phyloP scores from a whole-genome alignment of 495 filamentous ascomycete species.

The Parachaetomium inaequale region DNA sequence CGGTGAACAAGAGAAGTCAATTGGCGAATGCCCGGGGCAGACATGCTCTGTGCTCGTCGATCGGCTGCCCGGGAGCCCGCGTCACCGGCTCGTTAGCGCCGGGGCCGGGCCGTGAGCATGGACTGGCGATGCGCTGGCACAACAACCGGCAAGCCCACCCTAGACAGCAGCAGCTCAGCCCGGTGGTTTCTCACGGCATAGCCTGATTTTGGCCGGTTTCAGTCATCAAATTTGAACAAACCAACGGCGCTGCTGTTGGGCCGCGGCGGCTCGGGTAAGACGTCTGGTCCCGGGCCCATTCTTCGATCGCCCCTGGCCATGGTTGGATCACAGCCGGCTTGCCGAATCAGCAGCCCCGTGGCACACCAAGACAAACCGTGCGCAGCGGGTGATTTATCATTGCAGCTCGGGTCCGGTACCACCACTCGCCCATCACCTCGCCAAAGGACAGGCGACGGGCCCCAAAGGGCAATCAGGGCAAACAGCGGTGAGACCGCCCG shows the following conservation, averaged over 20 bases:
- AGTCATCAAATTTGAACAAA: background rate
- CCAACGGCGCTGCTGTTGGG: background rate
- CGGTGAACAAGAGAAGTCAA: background rate
- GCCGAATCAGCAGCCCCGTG: constrained; percentile 6
- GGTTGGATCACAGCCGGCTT: constrained; percentile 2
- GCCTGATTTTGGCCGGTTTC: constrained; percentile 6
- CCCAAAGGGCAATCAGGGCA: constrained; percentile 10
- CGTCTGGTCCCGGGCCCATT: background rate
- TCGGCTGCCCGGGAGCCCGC: background rate
- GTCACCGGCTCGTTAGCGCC: background rate
- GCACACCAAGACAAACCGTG: constrained; percentile 3
- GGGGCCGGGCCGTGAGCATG: background rate
- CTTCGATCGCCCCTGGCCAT: constrained; percentile 2
- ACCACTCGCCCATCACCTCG: background rate
- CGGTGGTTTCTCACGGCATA: background rate
- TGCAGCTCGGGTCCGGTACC: constrained; percentile 3
- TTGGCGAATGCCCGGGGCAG: background rate
- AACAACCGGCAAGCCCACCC: background rate
- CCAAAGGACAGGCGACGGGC: background rate
- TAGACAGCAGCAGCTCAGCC: background rate
- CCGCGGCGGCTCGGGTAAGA: constrained; percentile 11
- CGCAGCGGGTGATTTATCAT: background rate
- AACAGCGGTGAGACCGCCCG: constrained; percentile 13
- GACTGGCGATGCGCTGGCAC: constrained; percentile 9
- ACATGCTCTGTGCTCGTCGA: background rate